Evolutionary conservation across 805 yeast species (phyloP), one percentile per base, ranked within the genome.

Genomic region (Candida silvatica): DNA sequence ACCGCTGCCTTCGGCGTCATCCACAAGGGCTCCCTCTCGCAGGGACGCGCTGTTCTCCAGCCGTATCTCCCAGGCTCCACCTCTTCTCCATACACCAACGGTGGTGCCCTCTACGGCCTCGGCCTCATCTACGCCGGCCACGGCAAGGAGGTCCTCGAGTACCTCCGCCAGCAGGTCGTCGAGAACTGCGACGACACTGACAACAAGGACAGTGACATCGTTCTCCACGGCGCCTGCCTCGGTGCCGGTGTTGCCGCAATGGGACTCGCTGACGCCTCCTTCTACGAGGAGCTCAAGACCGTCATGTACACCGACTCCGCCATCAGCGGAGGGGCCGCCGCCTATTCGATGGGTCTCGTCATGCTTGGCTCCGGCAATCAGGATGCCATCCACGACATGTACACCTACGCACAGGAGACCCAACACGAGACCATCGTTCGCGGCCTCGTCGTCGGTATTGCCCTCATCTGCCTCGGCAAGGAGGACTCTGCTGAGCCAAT

Each of bases 1-100:
- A 90, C 97, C 11, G 97, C 97, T 6, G 97, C 97, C 11, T 66
- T 92, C 41, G 98, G 98, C 54, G 97, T 90, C 20, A 88, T 92
- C 46, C 97, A 92, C 57, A 83, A 81, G 52, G 97, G 98, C 36
- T 90, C 90, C 58, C 68, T 92, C 38, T 74, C 94, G 0, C 95
- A 87, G 54, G 98, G 97, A 36, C 77, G 78, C 54, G 74, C 79
- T 44, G 76, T 90, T 34, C 71, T 92, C 54, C 80, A 80, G 45
- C 97, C 97, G 16, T 92, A 92, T 54, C 69, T 92, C 41, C 96
- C 97, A 27, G 90, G 90, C 4, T 62, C 64, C 17, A 67, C 81
- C 8, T 80, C 86, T 12, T 79, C 94, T 17, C 78, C 85, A 34
- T 92, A 86, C 58, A 83, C 95, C 8, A 87, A 87, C 55, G 98